Evolutionary conservation across 2,329 filamentous ascomycete genomes (phyloP), one percentile per base, ranked within the genome.

Genomic region (Pseudophaeomoniella oleicola): DNA sequence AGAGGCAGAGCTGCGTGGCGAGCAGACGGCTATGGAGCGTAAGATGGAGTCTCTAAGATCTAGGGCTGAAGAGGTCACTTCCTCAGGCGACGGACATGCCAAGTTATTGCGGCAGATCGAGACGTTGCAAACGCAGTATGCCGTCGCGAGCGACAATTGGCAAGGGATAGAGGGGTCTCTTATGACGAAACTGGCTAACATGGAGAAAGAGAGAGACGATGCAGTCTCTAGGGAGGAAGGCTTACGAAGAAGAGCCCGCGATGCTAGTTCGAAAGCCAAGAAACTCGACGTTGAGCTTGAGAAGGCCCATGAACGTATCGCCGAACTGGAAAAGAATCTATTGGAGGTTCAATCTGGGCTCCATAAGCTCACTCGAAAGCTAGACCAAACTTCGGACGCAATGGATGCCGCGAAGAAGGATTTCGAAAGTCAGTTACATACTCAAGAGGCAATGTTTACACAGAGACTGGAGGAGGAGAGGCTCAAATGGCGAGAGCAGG

Each of bases 81-180:
- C 86, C 2, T 88, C 86, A 2, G 81, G 83, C 12, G 75, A 75
- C 11, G 75, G 81, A 1, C 86, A 93, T 49, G 82, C 82, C 31
- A 96, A 94, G 56, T 67, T 96, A 30, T 66, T 96, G 31, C 77
- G 90, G 30, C 92, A 98, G 58, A 81, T 98, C 37, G 90, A 98
- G 62, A 94, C 84, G 1, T 62, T 98, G 27, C 90, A 98, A 57
- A 90, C 83, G 4, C 92, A 98, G 55, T 94, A 98, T 58, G 78
- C 86, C 1, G 78, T 92, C 37, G 90, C 90, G 1, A 90, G 84
- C 46, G 85, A 93, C 51, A 98, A 98, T 49, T 98, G 92, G 90
- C 87, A 94, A 53, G 84, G 86, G 1, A 92, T 98, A 42, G 88
- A 98, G 57, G 75, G 81, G 6, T 92, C 83, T 2, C 61, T 98